Evolutionary conservation across 108 stramenopile species (phyloP).

Genomic region (Nitzschia putrida): DNA sequence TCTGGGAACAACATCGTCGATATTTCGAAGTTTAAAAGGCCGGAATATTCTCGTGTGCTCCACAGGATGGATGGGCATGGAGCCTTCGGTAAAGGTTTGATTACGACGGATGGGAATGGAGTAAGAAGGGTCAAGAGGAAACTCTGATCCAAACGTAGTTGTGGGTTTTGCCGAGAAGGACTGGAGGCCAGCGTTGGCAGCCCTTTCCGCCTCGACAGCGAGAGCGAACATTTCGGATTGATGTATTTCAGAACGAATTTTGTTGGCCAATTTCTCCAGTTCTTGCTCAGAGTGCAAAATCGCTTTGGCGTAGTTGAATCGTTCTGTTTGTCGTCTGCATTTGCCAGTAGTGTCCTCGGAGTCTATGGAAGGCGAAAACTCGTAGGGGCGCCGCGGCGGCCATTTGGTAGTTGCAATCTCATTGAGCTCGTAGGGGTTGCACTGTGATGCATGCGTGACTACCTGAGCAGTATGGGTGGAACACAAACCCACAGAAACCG

Average conservation of each 20-base stretch:
- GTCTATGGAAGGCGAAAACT: background rate
- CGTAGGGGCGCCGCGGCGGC: background rate
- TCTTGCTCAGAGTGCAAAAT: slow-evolving; percentile 30
- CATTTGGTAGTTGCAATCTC: slow-evolving; percentile 5
- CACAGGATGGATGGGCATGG: background rate
- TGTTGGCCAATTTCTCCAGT: slow-evolving; percentile 28
- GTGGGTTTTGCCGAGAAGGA: slow-evolving; percentile 38
- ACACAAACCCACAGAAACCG: background rate
- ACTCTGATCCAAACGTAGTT: slow-evolving; percentile 5
- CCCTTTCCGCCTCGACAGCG: slow-evolving; percentile 41
- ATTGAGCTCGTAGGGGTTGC: slow-evolving; percentile 13
- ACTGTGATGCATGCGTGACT: background rate
- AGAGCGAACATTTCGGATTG: slow-evolving; percentile 40
- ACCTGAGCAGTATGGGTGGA: background rate
- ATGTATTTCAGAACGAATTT: slow-evolving; percentile 38
- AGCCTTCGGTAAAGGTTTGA: slow-evolving; percentile 8
- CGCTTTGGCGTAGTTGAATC: slow-evolving; percentile 40
- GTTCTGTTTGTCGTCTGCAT: slow-evolving; percentile 17
- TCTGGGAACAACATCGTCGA: slow-evolving; percentile 34
- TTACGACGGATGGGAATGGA: slow-evolving; percentile 1
- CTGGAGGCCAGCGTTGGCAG: slow-evolving; percentile 40
- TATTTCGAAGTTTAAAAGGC: slow-evolving; percentile 22
- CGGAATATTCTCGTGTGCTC: slow-evolving; percentile 1
- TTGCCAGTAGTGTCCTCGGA: background rate
- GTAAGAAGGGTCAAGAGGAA: slow-evolving; percentile 21